phyloP scores from a whole-genome alignment of 768 basidiomycete genomes.

The Collybiopsis luxurians region DNA sequence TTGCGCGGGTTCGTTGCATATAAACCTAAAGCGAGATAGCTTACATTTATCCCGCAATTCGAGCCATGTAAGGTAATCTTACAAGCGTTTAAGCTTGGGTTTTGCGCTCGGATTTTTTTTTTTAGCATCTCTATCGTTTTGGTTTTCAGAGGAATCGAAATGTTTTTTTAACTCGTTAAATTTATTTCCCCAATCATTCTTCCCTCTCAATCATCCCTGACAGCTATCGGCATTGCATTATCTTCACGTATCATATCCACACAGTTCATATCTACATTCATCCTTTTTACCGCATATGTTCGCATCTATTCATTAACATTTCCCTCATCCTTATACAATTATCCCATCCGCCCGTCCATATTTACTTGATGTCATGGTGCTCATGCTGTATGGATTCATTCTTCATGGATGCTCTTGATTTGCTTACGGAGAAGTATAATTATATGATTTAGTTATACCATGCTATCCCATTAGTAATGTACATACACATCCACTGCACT shows the following conservation, averaged over 20 bases:
- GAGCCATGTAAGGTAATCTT: too few species aligned
- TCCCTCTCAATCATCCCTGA: background rate
- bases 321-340: background rate
- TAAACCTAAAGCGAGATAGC: slow-evolving; percentile 27
- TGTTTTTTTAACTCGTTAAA: too few species aligned
- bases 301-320: background rate
- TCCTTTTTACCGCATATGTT: background rate
- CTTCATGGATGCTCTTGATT: background rate
- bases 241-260: too few species aligned
- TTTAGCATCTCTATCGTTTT: too few species aligned
- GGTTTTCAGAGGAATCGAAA: too few species aligned
- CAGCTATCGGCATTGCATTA: background rate
- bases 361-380: background rate
- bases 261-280: too few species aligned
- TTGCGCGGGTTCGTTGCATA: slow-evolving; percentile 56
- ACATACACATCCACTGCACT: too few species aligned
- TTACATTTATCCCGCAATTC: too few species aligned
- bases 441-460: background rate
- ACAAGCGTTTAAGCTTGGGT: too few species aligned
- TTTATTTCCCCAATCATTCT: background rate
- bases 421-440: slow-evolving; percentile 7
- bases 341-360: background rate
- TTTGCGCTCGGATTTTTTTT: too few species aligned
- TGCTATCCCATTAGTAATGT: too few species aligned
- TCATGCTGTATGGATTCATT: background rate